Evolutionary conservation across 257 asterid species (phyloP).

Genomic region (Fraxinus anomala): DNA sequence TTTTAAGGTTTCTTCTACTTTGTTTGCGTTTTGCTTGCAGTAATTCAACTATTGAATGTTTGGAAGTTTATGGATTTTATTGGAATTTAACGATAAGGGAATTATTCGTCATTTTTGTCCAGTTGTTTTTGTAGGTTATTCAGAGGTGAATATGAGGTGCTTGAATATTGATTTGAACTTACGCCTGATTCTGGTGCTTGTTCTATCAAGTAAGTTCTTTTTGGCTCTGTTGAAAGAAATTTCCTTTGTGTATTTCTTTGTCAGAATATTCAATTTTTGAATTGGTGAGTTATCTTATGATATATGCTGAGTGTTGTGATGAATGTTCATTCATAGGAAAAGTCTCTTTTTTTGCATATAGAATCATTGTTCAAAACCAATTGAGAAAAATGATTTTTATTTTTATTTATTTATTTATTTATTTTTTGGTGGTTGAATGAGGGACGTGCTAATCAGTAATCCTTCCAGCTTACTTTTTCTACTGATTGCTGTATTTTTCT

Average conservation of each 20-base stretch:
- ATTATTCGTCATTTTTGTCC: constrained; percentile 1
- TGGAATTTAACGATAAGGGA: constrained; percentile 17
- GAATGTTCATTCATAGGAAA: constrained; percentile 15
- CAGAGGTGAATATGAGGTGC: constrained; percentile 54
- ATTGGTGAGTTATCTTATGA: constrained; percentile 1
- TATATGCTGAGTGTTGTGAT: background rate
- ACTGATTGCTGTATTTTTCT: background rate
- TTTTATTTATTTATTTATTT: background rate
- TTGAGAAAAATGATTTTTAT: background rate
- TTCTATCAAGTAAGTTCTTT: constrained; percentile 55
- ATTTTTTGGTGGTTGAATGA: background rate
- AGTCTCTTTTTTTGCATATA: constrained; percentile 8
- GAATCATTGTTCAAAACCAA: constrained; percentile 3
- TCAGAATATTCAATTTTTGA: constrained; percentile 24
- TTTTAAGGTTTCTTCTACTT: constrained; percentile 12
- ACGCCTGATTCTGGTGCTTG: constrained; percentile 46
- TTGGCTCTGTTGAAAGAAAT: constrained; percentile 7
- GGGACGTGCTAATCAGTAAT: background rate
- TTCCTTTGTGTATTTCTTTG: background rate
- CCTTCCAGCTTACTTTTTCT: background rate
- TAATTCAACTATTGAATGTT: constrained; percentile 21
- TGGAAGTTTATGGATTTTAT: constrained; percentile 6
- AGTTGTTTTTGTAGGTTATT: constrained; percentile 30
- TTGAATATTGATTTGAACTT: constrained; percentile 31
- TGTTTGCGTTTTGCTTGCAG: constrained; percentile 11